Evolutionary conservation across 2,329 filamentous ascomycete species (phyloP).

Genomic region (Cercospora beticola): DNA sequence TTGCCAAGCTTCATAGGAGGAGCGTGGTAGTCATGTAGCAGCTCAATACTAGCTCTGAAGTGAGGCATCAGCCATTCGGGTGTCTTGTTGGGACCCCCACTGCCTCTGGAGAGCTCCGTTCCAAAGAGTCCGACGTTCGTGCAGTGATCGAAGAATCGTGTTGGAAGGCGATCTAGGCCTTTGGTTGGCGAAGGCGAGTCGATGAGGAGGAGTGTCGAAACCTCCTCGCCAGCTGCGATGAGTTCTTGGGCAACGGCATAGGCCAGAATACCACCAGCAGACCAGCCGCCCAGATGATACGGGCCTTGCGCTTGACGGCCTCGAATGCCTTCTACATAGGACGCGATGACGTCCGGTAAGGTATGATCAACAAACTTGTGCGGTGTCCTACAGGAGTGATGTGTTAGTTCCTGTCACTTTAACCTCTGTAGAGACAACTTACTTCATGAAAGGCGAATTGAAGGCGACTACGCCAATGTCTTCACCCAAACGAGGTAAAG

Average conservation of each 20-base stretch:
- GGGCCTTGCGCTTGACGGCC: slow-evolving; percentile 52
- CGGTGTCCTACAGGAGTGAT: slow-evolving; percentile 27
- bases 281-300: slow-evolving; percentile 71
- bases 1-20: slow-evolving; percentile 34
- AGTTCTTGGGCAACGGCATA: slow-evolving; percentile 41
- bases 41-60: slow-evolving; percentile 52
- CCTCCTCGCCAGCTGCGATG: slow-evolving; percentile 25
- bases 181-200: slow-evolving; percentile 34
- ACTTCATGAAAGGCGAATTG: slow-evolving; percentile 25
- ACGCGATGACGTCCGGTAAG: slow-evolving; percentile 4
- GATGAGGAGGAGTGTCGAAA: slow-evolving; percentile 33
- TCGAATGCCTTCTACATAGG: slow-evolving; percentile 41
- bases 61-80: slow-evolving; percentile 54
- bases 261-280: slow-evolving; percentile 70
- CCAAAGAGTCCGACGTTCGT: slow-evolving; percentile 50
- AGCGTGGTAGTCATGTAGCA: slow-evolving; percentile 47
- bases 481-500: slow-evolving; percentile 43
- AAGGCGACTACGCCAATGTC: slow-evolving; percentile 29
- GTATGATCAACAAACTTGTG: slow-evolving; percentile 17
- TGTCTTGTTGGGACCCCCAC: slow-evolving; percentile 18
- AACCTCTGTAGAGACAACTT: not conserved
- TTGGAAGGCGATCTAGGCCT: slow-evolving; percentile 62
- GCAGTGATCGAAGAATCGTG: slow-evolving; percentile 52
- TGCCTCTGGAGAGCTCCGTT: slow-evolving; percentile 37
- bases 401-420: not conserved